These are phyloP conservation scores for Anethum foeniculum DNA, from an alignment of 140 eudicot species.

Conservation along the genomic window DNA sequence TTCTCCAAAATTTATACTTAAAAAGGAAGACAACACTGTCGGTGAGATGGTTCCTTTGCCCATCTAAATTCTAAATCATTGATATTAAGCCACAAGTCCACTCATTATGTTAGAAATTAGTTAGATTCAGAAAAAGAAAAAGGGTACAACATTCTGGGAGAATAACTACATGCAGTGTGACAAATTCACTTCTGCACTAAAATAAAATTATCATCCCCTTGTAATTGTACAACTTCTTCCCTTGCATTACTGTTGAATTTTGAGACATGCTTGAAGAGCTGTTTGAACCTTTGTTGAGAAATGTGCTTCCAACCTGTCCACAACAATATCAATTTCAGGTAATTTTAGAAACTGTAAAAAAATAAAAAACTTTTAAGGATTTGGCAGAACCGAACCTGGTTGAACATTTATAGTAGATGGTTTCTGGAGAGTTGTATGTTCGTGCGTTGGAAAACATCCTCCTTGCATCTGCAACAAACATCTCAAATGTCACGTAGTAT, in stretches of 20 bases:
- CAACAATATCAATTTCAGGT: neutral
- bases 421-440: slow-evolving; percentile 84
- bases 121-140: neutral
- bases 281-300: slow-evolving; percentile 58
- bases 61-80: neutral
- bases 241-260: slow-evolving; percentile 38
- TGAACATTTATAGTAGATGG: slow-evolving; percentile 87
- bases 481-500: slow-evolving; percentile 66
- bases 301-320: slow-evolving; percentile 70
- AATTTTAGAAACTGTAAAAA: neutral
- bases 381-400: slow-evolving; percentile 44
- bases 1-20: too few species aligned
- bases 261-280: slow-evolving; percentile 55
- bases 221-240: neutral
- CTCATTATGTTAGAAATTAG: too few species aligned
- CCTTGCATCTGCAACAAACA: slow-evolving; percentile 77
- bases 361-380: too few species aligned
- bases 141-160: neutral
- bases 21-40: neutral
- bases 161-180: neutral
- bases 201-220: neutral
- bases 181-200: neutral
- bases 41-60: neutral
- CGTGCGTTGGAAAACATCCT: slow-evolving; percentile 92
- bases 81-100: neutral